Base-by-base conservation (phyloP, 169 alveolate species). In the Plasmodium relictum region DNA sequence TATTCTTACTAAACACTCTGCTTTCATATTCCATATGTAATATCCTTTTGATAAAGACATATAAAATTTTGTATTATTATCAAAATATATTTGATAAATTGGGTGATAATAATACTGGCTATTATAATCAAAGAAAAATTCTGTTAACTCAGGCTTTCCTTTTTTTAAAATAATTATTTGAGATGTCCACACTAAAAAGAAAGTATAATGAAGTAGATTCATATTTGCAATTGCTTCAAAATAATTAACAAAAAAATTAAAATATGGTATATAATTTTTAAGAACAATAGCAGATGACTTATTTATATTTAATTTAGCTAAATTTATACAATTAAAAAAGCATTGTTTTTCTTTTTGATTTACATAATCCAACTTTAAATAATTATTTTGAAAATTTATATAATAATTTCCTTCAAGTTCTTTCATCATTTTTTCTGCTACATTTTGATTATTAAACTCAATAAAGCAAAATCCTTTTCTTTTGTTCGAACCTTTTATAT, bases 11-110 rank as follows among this genome's bases (percentile, higher is more conserved):
- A 94, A 92, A 7, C 92, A 72, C 22, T 73, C 59, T 31, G 87
- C 50, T 14, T 54, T 59, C 0, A 71, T 94, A 73, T 94, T 92
- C 95, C 95, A 94, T 2, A 74, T 63, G 70, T 90, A 94, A 69
- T 91, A 92, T 9, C 91, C 93, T 39, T 92, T 93, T 8, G 93
- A 26, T n/a, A 91, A 86, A 4, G 95, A 91, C 88, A 94, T 88
- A 85, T 92, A 94, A 92, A 88, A 92, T 14, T 88, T 80, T n/a
- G 91, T 94, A 5, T 91, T 93, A n/a, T 93, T 92, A 65, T 94
- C 96, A 80, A 91, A 94, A 70, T 92, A 94, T 22, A 83, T 52
- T 16, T 83, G 91, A 83, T 68, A 83, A 18, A 69, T 59, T 8
- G 91, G 74, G 16, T 83, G 91, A 18, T 83, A 83, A 69, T 83